Evolutionary conservation across 345 rosid genomes (phyloP).

Genomic region (Tarenaya hassleriana): DNA sequence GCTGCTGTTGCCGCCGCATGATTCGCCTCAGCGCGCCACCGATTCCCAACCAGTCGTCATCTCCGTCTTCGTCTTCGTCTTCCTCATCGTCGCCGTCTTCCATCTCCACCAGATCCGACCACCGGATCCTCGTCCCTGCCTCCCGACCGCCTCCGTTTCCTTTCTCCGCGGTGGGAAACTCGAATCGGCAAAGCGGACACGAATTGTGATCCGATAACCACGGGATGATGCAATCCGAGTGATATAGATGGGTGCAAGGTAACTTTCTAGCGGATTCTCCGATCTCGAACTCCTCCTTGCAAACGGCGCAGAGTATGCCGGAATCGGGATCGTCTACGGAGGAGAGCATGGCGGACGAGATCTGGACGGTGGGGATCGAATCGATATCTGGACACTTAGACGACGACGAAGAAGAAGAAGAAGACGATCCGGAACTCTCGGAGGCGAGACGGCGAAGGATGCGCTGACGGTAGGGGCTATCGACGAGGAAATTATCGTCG

Average conservation of each 20-base stretch:
- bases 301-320: constrained; percentile 31
- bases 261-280: constrained; percentile 33
- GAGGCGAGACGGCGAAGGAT: constrained; percentile 33
- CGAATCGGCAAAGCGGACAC: constrained; percentile 48
- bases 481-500: constrained; percentile 41
- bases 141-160: constrained; percentile 11
- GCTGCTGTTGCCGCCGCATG: constrained; percentile 34
- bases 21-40: constrained; percentile 28
- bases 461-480: constrained; percentile 41
- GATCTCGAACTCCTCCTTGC: constrained; percentile 33
- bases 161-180: constrained; percentile 14
- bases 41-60: constrained; percentile 30
- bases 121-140: constrained; percentile 19
- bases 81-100: constrained; percentile 16
- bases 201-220: constrained; percentile 39
- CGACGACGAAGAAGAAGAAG: constrained; percentile 14
- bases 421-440: constrained; percentile 19
- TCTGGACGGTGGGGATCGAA: constrained; percentile 35
- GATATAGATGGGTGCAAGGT: constrained; percentile 47
- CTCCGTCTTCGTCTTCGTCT: constrained; percentile 10
- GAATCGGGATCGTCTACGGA: constrained; percentile 12
- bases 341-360: constrained; percentile 32
- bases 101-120: constrained; percentile 10
- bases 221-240: constrained; percentile 37
- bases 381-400: constrained; percentile 25